These are phyloP conservation scores for Penicillium sp. DNA, from an alignment of 2,329 filamentous ascomycete species.

Conservation along the genomic window DNA sequence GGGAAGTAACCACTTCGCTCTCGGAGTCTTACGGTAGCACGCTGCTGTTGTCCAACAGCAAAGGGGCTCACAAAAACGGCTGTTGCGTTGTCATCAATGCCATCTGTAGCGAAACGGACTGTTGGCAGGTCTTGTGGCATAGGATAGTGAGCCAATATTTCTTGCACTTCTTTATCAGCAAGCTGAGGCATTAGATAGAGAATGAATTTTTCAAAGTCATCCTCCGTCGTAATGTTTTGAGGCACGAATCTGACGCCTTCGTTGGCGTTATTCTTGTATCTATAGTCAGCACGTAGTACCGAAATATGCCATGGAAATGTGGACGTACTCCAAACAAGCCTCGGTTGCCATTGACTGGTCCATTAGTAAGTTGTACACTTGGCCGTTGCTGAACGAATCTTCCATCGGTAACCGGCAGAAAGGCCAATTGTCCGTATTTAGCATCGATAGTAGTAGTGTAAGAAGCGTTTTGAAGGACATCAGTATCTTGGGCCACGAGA, in stretches of 20 bases:
- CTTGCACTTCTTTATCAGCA: slow-evolving; percentile 36
- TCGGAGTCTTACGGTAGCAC: slow-evolving; percentile 30
- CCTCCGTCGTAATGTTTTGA: slow-evolving; percentile 12
- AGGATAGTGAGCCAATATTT: slow-evolving; percentile 38
- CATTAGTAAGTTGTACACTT: slow-evolving; percentile 39
- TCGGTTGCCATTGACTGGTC: slow-evolving; percentile 38
- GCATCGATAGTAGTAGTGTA: slow-evolving; percentile 32
- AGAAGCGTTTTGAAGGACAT: slow-evolving; percentile 34
- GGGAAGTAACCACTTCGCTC: background rate
- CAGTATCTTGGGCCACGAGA: slow-evolving; percentile 29
- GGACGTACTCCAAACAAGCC: slow-evolving; percentile 31
- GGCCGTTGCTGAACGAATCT: slow-evolving; percentile 48
- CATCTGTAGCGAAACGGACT: slow-evolving; percentile 34
- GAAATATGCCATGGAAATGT: slow-evolving; percentile 30
- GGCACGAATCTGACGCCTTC: slow-evolving; percentile 43
- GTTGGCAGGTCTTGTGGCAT: slow-evolving; percentile 21
- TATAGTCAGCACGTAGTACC: slow-evolving; percentile 23
- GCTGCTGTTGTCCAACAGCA: slow-evolving; percentile 53
- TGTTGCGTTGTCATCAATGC: slow-evolving; percentile 34
- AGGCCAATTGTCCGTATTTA: slow-evolving; percentile 44
- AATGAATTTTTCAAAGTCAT: slow-evolving; percentile 9
- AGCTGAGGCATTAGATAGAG: slow-evolving; percentile 40
- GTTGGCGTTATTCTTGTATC: slow-evolving; percentile 35
- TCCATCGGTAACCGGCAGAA: slow-evolving; percentile 48
- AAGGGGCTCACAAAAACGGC: slow-evolving; percentile 48